These are phyloP conservation scores for Leptoxyphium fumago DNA, from an alignment of 2,329 filamentous ascomycete species.

Conservation along the genomic window DNA sequence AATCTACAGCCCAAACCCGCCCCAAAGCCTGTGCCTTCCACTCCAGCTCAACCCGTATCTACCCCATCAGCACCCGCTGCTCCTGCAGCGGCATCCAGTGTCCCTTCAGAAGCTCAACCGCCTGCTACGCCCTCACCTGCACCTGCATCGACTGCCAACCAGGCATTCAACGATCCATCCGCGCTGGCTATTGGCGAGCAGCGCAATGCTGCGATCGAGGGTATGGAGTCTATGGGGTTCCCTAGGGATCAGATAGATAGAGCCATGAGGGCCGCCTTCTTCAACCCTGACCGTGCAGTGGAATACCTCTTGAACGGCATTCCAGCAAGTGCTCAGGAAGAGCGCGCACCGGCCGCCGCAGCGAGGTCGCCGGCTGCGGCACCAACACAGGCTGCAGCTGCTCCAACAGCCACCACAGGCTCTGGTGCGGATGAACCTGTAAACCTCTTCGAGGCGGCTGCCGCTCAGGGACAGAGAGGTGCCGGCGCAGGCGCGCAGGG, in stretches of 20 bases:
- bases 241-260: conserved; percentile 74
- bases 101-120: conserved; percentile 34
- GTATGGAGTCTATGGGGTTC: conserved; percentile 98
- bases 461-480: conserved; percentile 48
- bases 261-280: conserved; percentile 91
- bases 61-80: conserved; percentile 29
- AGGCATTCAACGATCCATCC: conserved; percentile 53
- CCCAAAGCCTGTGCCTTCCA: conserved; percentile 37
- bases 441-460: conserved; percentile 87
- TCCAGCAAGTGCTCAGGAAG: conserved; percentile 65
- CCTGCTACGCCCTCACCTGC: conserved; percentile 37
- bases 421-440: conserved; percentile 49
- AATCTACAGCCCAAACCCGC: conserved; percentile 52
- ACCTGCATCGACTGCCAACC: conserved; percentile 29
- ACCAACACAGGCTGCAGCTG: conserved; percentile 30
- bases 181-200: conserved; percentile 77
- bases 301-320: conserved; percentile 92
- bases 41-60: conserved; percentile 32
- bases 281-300: conserved; percentile 92
- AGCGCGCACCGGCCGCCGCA: conserved; percentile 38
- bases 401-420: conserved; percentile 17
- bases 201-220: conserved; percentile 65
- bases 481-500: conserved; percentile 27
- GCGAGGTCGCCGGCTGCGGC: conserved; percentile 12
- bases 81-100: conserved; percentile 42